Base-by-base conservation (phyloP, 2,329 filamentous ascomycete genomes). In the Triangularia verruculosa region DNA sequence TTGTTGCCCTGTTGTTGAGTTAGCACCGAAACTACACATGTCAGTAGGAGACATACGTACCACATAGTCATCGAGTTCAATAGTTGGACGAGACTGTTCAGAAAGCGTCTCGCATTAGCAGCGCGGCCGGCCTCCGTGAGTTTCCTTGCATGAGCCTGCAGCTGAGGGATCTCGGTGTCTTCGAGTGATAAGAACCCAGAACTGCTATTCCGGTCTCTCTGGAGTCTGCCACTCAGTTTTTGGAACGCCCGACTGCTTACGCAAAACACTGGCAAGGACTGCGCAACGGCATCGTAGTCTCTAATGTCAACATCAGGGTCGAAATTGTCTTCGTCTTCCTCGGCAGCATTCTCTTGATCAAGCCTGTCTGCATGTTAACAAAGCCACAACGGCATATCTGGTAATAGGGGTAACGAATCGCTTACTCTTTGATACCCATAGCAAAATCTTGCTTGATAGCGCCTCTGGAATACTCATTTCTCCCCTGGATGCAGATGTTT, bases 171-270 rank as follows among this genome's bases (percentile, higher is more conserved):
- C 69, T 84, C 86, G 0, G 87, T 89, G 63, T 89, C 81, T 2
- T 84, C 78, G 0, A 76, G 47, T 3, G 75, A 72, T 1, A 73
- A 72, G 70, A 88, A 90, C 0, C 86, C 86, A 12, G 71, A 61
- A 28, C 34, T 54, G 12, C 78, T 74, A 1, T 85, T 77, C 1
- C 77, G 74, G 60, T 89, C 86, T 52, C 83, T 82, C 59, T 76
- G 71, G 8, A 88, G 70, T 3, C 83, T 78, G 1, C 83, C 84
- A 43, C 78, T 76, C n/a, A 89, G 73, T 68, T 86, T 85, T 68
- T 90, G 86, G 61, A 88, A 90, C 0, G 82, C 86, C 53, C 83
- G 77, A 55, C 83, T 84, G 63, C 84, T 87, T 15, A 89, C 83
- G 65, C 86, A 89, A 69, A 89, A 90, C 1, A 90, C 86, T 0